A percentile compares a stretch with the other conserved stretches of the same genome.
Evolutionary conservation across 192 early-diverging fungal species (phyloP).

Genomic region (Irineochytrium annulatum): DNA sequence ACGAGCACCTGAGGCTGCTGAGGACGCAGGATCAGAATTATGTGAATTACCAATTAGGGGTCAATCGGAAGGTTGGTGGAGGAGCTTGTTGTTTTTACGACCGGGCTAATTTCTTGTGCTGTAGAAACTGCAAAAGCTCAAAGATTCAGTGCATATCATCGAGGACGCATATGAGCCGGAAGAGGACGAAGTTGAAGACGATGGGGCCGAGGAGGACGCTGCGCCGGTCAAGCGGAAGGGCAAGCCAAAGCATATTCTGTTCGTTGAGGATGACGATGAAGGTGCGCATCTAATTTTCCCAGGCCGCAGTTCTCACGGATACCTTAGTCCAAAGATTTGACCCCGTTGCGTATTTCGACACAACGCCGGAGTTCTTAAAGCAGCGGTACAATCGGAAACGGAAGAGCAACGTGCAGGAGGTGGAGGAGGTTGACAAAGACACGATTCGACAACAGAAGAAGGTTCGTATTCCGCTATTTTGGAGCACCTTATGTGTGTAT

Average conservation of each 20-base stretch:
- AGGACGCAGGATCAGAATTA: conserved; percentile 93
- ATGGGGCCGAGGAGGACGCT: conserved; percentile 11
- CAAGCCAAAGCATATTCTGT: conserved; percentile 37
- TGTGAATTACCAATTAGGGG: conserved; percentile 72
- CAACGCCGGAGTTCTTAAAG: conserved; percentile 23
- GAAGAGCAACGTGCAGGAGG: too few species aligned
- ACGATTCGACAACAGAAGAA: too few species aligned
- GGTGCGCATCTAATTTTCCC: conserved; percentile 21
- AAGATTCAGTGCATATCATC: conserved; percentile 15
- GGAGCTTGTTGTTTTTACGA: not conserved
- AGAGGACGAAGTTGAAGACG: conserved; percentile 29
- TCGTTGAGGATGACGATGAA: conserved; percentile 47
- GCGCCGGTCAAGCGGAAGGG: conserved; percentile 2
- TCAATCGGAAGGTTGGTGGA: conserved; percentile 65
- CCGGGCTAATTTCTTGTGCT: not conserved
- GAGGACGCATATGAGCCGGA: conserved; percentile 10
- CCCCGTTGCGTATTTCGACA: conserved; percentile 16
- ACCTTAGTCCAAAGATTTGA: conserved; percentile 75
- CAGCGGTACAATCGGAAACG: conserved; percentile 32
- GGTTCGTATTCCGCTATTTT: too few species aligned
- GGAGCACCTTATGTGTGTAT: too few species aligned
- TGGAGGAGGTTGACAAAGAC: too few species aligned
- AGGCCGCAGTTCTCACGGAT: too few species aligned
- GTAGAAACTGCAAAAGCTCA: conserved; percentile 22
- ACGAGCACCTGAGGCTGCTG: conserved; percentile 74